Evolutionary conservation across 805 yeast species (phyloP).

Genomic region (Scheffersomyces ergatensis): DNA sequence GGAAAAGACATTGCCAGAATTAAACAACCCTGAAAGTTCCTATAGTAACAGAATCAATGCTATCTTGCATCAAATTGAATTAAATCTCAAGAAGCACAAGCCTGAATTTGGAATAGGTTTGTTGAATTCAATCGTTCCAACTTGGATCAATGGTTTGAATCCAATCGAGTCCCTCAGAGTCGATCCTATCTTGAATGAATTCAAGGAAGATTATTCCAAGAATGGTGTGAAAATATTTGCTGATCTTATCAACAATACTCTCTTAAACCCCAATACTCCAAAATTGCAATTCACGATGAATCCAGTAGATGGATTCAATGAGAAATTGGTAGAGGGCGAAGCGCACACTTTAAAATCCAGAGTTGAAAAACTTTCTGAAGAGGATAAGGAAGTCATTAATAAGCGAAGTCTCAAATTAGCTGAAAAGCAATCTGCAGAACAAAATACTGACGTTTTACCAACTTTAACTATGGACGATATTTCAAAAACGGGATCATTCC

Average conservation of each 20-base stretch:
- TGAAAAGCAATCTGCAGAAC: constrained; percentile 62
- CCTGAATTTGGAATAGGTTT: constrained; percentile 86
- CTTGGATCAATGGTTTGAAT: constrained; percentile 81
- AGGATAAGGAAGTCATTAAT: constrained; percentile 57
- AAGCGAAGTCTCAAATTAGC: constrained; percentile 60
- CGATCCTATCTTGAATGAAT: constrained; percentile 54
- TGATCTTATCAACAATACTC: constrained; percentile 51
- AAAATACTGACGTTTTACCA: constrained; percentile 79
- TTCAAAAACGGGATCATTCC: constrained; percentile 47
- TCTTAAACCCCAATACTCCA: constrained; percentile 47
- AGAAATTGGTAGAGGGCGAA: constrained; percentile 56
- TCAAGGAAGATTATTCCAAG: constrained; percentile 56
- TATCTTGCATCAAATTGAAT: constrained; percentile 81
- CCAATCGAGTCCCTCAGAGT: constrained; percentile 69
- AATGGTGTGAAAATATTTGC: constrained; percentile 56
- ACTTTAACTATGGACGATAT: constrained; percentile 75
- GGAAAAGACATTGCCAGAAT: constrained; percentile 33
- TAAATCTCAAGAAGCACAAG: constrained; percentile 79
- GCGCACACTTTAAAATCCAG: constrained; percentile 43
- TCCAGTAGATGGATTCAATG: constrained; percentile 61
- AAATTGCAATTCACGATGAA: constrained; percentile 72
- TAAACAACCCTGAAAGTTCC: constrained; percentile 16
- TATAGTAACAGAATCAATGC: constrained; percentile 64
- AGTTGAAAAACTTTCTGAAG: constrained; percentile 43
- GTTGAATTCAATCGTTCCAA: constrained; percentile 70